Evolutionary conservation across 495 filamentous ascomycete genomes (phyloP).

Genomic region (Penicillium alfredii): DNA sequence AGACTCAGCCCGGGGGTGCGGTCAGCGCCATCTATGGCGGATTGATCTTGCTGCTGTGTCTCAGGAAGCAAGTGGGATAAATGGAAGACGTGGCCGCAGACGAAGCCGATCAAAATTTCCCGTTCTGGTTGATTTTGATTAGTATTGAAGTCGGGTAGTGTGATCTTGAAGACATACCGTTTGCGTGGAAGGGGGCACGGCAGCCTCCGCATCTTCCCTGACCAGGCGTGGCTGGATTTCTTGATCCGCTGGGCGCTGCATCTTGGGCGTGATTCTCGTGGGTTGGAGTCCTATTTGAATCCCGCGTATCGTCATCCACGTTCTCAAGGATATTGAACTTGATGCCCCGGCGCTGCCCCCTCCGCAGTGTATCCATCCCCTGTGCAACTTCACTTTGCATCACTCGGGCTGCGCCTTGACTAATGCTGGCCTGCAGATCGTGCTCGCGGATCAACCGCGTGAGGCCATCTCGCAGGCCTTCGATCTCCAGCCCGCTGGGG

Average conservation of each 20-base stretch:
- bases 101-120: conserved; percentile 82
- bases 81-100: conserved; percentile 89
- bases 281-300: conserved; percentile 31
- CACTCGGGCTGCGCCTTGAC: conserved; percentile 80
- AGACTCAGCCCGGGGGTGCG: conserved; percentile 24
- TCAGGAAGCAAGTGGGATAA: conserved; percentile 63
- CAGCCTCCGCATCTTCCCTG: conserved; percentile 54
- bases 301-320: conserved; percentile 4
- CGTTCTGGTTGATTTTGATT: conserved; percentile 40
- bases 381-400: conserved; percentile 78
- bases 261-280: conserved; percentile 27
- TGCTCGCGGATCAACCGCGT: conserved; percentile 85
- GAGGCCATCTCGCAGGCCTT: conserved; percentile 78
- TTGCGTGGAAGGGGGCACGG: conserved; percentile 48
- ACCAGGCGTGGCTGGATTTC: conserved; percentile 17
- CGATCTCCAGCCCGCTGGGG: conserved; percentile 83
- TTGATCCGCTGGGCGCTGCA: conserved; percentile 11
- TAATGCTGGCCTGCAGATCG: conserved; percentile 87
- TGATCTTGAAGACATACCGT: conserved; percentile 35
- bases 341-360: conserved; percentile 73
- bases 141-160: not conserved
- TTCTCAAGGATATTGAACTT: conserved; percentile 69
- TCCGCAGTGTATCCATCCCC: conserved; percentile 71
- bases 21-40: conserved; percentile 9
- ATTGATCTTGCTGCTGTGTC: conserved; percentile 23